Evolutionary conservation across 2,329 filamentous ascomycete genomes (phyloP), one percentile per base, ranked within the genome.

Genomic region (Periconia digitata): DNA sequence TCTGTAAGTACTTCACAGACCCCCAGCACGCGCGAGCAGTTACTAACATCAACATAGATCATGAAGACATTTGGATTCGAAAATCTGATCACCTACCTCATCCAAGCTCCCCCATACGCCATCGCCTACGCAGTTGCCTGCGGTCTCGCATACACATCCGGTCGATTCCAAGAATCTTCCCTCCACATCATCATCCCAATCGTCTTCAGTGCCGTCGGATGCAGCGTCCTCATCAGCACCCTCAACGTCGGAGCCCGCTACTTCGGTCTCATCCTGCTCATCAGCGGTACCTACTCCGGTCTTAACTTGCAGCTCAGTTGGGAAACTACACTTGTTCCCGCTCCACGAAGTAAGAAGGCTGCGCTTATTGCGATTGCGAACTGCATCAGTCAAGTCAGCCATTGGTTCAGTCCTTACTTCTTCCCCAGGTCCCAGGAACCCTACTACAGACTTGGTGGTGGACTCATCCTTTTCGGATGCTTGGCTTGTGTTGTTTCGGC

Each of bases 341-440:
- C 67, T 0, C 73, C 74, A 0, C 63, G 72, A 1, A 72, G 64
- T 10, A 76, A 76, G 48, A 66, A 70, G 29, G 74, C 74, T 0
- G 74, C 73, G 0, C 64, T 76, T 1, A 72, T 76, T 40, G 73
- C 74, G 0, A 73, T 74, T 38, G 72, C 73, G 5, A 75, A 76
- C 41, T 72, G 67, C 27, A 64, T 74, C 1, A 71, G 64, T n/a
- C 68, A 70, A 4, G 59, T 66, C 1, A 71, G 67, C 2, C 74
- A 76, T 32, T 75, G 73, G 72, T 75, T 74, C 43, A 72, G 65
- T 0, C 72, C 72, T 0, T 74, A 75, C 49, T 75, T 76, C 44
- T 66, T 69, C 40, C 55, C 54, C 1, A 59, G 47, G 6, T 54
- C 44, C n/a, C 60, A 63, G 46, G 57, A 60, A 42, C 59, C 60